Conservation (phyloP, 495 filamentous ascomycete species). For the Alectoria sarmentosa region DNA sequence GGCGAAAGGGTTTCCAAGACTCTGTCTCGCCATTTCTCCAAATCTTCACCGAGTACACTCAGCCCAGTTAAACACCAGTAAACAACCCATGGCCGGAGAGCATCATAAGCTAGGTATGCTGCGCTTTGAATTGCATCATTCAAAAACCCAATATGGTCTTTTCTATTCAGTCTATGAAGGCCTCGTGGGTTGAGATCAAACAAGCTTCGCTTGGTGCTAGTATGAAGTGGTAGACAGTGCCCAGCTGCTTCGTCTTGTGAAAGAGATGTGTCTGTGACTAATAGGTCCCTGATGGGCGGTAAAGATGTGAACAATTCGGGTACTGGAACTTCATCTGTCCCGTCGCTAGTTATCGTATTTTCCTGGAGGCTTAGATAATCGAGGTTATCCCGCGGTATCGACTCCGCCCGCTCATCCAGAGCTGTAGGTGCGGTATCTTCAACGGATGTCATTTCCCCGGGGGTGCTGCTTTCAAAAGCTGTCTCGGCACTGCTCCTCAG, state of each 20-base stretch:
- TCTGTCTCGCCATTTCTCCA: constrained; percentile 59
- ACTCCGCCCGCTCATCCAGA: constrained; percentile 8
- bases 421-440: background rate
- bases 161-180: constrained; percentile 63
- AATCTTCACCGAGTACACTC: constrained; percentile 65
- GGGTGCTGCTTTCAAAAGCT: background rate
- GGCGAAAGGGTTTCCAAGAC: constrained; percentile 63
- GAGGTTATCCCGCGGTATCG: constrained; percentile 7
- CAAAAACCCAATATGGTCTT: constrained; percentile 69
- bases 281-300: constrained; percentile 58
- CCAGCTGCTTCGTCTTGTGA: constrained; percentile 60
- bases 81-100: constrained; percentile 82
- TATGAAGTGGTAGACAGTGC: constrained; percentile 63
- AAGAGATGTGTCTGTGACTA: constrained; percentile 60
- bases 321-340: background rate
- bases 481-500: background rate
- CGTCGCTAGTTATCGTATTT: background rate
- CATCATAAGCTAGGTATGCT: constrained; percentile 62
- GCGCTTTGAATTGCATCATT: constrained; percentile 52
- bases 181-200: constrained; percentile 55
- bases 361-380: constrained; percentile 9
- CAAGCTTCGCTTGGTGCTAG: constrained; percentile 38
- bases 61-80: constrained; percentile 84
- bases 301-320: constrained; percentile 49
- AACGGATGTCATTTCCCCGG: constrained; percentile 4